These are phyloP conservation scores for Aspergillus cristatus DNA, from an alignment of 495 filamentous ascomycete genomes.

Conservation along the genomic window DNA sequence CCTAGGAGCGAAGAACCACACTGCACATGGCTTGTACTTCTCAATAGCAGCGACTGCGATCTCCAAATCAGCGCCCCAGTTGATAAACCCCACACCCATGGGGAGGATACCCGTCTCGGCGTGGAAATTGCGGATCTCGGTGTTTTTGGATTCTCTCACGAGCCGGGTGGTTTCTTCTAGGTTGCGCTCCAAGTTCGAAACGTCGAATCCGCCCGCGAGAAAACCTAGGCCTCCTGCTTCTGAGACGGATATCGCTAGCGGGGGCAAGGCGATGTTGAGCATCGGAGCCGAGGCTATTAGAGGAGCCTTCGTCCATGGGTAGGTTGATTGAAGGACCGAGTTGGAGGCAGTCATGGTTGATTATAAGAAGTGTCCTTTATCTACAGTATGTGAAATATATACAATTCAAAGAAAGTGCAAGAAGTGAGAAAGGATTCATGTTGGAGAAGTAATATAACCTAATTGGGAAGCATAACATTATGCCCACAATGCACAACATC, in stretches of 20 bases:
- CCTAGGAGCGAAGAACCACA: conserved; percentile 58
- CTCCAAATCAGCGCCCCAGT: conserved; percentile 36
- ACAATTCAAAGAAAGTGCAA: no score
- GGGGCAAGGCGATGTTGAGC: conserved; percentile 50
- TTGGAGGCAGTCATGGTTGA: conserved; percentile 2
- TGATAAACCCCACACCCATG: conserved; percentile 51
- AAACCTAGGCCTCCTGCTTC: conserved; percentile 53
- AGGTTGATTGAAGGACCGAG: conserved; percentile 1
- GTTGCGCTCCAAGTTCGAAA: conserved; percentile 15
- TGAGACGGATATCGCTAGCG: conserved; percentile 47
- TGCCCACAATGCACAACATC: no score
- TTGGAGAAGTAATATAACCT: no score
- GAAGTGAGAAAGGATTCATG: no score
- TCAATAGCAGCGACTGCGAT: conserved; percentile 28
- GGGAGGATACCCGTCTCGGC: conserved; percentile 30
- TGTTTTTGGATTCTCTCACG: conserved; percentile 3
- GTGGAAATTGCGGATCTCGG: conserved; percentile 1
- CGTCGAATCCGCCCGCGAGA: conserved; percentile 22
- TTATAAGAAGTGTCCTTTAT: neutral
- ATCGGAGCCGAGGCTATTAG: conserved; percentile 58
- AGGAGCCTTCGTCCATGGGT: conserved; percentile 27
- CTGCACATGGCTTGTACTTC: conserved; percentile 46
- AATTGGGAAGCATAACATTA: no score
- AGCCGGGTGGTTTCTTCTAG: conserved; percentile 14
- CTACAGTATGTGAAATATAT: no score